A percentile compares a stretch with the other conserved stretches of the same genome.
These are phyloP conservation scores for Camellia lanceoleosa DNA, from an alignment of 148 eudicot species.

Conservation along the genomic window DNA sequence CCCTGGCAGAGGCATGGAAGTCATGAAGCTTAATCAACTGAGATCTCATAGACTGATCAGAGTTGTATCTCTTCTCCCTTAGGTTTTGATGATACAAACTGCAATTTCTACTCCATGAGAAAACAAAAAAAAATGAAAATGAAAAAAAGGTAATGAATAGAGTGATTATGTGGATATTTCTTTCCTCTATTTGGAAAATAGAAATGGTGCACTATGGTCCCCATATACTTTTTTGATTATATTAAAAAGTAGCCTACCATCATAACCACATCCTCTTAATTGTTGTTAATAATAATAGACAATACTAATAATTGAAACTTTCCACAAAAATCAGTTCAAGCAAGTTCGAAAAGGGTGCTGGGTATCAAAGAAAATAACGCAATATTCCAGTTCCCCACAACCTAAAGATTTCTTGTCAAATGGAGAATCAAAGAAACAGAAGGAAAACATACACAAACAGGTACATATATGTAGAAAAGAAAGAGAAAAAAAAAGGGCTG, in stretches of 20 bases:
- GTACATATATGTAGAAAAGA: neutral
- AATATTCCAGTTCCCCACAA: neutral
- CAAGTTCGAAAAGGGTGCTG: neutral
- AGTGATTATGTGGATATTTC: neutral
- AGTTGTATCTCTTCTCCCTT: too few species aligned
- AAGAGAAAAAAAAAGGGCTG: too few species aligned
- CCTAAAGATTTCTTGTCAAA: neutral
- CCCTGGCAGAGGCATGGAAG: too few species aligned
- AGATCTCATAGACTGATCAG: too few species aligned
- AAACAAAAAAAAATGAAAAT: neutral
- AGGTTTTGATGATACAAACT: too few species aligned
- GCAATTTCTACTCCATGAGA: neutral
- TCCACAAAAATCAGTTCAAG: neutral
- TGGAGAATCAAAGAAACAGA: neutral
- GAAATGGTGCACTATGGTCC: neutral
- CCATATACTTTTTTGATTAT: neutral
- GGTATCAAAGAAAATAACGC: neutral
- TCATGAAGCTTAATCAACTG: too few species aligned
- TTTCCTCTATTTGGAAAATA: neutral
- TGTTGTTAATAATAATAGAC: neutral
- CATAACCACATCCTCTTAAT: neutral
- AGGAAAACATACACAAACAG: neutral
- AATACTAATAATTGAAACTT: neutral
- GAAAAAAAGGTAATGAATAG: too few species aligned
- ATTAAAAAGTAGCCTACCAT: neutral